Percentiles rank a stretch among this genome's conserved stretches.
Conservation (phyloP, 129 eudicot genomes). For the Deinandra increscens region DNA sequence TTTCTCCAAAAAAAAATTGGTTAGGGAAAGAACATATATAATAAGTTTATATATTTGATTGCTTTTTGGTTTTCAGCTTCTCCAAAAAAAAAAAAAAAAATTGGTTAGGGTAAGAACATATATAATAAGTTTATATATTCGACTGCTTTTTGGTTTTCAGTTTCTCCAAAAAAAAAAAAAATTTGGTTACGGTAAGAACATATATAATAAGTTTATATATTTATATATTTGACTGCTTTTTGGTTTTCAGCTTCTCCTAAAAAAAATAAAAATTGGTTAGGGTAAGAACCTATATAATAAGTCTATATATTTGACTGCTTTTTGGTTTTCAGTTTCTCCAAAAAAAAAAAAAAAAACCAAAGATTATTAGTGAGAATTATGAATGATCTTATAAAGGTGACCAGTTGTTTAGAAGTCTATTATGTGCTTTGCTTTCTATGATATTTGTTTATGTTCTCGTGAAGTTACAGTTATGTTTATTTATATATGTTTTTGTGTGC, state of each 20-base stretch:
- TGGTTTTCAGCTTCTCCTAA: too few species aligned
- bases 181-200: too few species aligned
- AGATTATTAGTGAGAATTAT: neutral
- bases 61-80: neutral
- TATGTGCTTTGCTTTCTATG: neutral
- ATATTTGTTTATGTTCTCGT: too few species aligned
- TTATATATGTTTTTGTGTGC: too few species aligned
- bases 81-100: too few species aligned
- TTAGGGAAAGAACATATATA: conserved; percentile 63
- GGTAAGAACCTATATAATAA: conserved; percentile 50
- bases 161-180: too few species aligned
- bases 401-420: neutral
- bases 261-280: too few species aligned
- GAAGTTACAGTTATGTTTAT: too few species aligned
- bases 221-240: too few species aligned
- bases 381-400: neutral
- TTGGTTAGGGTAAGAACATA: conserved; percentile 75
- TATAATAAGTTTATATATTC: neutral
- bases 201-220: too few species aligned
- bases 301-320: neutral
- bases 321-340: neutral
- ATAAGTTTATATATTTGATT: neutral
- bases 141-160: neutral
- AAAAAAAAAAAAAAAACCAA: too few species aligned
- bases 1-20: conserved; percentile 53